Base-by-base conservation (phyloP, 345 rosid species). In the Linum trigynum region DNA sequence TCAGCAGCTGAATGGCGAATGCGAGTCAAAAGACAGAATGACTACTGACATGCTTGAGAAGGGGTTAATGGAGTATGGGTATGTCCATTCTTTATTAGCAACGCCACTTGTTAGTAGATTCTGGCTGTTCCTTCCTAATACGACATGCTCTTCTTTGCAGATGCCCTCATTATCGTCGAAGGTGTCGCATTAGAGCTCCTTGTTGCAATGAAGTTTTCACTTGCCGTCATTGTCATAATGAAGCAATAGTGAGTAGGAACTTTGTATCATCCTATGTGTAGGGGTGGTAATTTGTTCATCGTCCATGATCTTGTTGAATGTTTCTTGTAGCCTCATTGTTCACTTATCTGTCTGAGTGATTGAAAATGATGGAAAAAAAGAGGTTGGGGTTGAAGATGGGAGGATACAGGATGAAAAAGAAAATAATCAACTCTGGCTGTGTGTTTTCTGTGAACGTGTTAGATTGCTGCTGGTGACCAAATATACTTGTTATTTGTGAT, bases 181-280 rank as follows among this genome's bases (percentile, higher is more conserved):
- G 90, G 68, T 91, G 96, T 65, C 78, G 72, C 67, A 79, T 91
- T 65, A 83, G 81, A 82, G 92, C 96, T 64, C 98, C 98, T 66
- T 91, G 98, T 73, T 91, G 98, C 67, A 77, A 77, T 51, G 90
- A 85, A 77, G 72, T 85, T 16, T 89, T 85, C 79, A 87, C 81
- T 80, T 91, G 98, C 67, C 96, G 84, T 53, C 98, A 89, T 69
- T 91, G 98, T 74, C 98, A 91, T 69, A 76, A 91, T 48, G 95
- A 91, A 66, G 86, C 81, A n/a, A 81, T 75, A 85, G 88, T 81
- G 67, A 60, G 72, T 67, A 23, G 32, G 32, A 23, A 23, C 32
- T 23, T 23, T 23, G 32, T 23, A 23, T 23, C 32, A 23, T 23
- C 32, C 32, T 23, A 23, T 23, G 32, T 23, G 32, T 23, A 23